A percentile compares a stretch with the other conserved stretches of the same genome.
Conservation (phyloP, 805 yeast genomes). For the Lipomyces starkeyi region DNA sequence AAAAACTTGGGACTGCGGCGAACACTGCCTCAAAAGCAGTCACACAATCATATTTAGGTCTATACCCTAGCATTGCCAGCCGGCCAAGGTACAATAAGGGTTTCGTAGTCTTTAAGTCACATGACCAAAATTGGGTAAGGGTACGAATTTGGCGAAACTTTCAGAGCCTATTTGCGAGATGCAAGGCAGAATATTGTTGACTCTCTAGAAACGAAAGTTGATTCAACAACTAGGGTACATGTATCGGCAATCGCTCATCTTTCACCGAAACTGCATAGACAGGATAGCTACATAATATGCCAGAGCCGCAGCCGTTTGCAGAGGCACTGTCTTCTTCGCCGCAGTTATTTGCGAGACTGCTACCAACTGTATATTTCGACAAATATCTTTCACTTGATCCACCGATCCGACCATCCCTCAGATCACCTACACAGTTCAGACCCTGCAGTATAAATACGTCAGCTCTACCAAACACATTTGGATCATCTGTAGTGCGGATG, state of each 20-base stretch:
- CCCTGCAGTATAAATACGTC: constrained; percentile 20
- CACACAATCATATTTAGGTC: constrained; percentile 11
- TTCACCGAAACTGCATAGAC: no score
- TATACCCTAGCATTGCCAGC: neutral
- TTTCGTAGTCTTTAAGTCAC: neutral
- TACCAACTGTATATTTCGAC: constrained; percentile 29
- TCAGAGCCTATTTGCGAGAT: no score
- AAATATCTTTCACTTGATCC: constrained; percentile 28
- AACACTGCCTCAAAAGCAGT: neutral
- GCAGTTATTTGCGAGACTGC: constrained; percentile 27
- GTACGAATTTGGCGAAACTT: neutral
- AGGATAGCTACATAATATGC: neutral
- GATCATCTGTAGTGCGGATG: constrained; percentile 36
- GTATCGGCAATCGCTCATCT: no score
- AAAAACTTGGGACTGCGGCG: neutral
- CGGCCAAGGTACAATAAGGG: neutral
- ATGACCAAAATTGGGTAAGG: neutral
- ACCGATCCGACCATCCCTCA: constrained; percentile 34
- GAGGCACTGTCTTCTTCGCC: constrained; percentile 33
- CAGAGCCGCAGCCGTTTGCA: constrained; percentile 23
- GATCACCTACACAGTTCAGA: constrained; percentile 31
- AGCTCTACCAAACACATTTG: constrained; percentile 30
- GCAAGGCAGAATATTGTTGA: no score
- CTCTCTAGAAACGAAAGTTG: neutral
- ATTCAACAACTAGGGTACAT: neutral